A percentile compares a stretch with the other conserved stretches of the same genome.
Evolutionary conservation across 768 basidiomycete genomes (phyloP).

Genomic region (Brasilioporus rufonigricans): DNA sequence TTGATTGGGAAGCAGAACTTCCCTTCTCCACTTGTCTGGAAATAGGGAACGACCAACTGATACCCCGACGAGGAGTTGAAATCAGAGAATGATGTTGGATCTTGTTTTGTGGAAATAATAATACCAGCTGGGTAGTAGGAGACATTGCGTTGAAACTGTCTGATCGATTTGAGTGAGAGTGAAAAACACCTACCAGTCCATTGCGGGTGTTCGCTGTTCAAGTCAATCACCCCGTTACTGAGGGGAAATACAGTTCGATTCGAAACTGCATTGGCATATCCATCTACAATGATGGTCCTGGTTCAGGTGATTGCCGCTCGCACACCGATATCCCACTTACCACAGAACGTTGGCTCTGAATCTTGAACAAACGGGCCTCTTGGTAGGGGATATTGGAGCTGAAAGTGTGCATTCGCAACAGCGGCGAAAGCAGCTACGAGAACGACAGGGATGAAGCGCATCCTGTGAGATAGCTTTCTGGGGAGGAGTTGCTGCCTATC

Average conservation of each 20-base stretch:
- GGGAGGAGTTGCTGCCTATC: background rate
- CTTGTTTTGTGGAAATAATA: slow-evolving; percentile 49
- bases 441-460: slow-evolving; percentile 36
- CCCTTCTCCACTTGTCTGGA: slow-evolving; percentile 55
- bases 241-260: slow-evolving; percentile 73
- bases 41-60: slow-evolving; percentile 45
- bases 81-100: slow-evolving; percentile 62
- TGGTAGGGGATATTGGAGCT: slow-evolving; percentile 70
- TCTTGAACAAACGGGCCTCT: slow-evolving; percentile 67
- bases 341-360: slow-evolving; percentile 63
- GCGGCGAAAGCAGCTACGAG: slow-evolving; percentile 39
- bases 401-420: slow-evolving; percentile 70
- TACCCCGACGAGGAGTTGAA: slow-evolving; percentile 48
- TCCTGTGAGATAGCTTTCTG: slow-evolving; percentile 11
- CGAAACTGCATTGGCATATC: slow-evolving; percentile 48
- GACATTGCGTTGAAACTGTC: background rate
- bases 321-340: slow-evolving; percentile 35
- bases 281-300: slow-evolving; percentile 44
- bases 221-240: slow-evolving; percentile 52
- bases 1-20: slow-evolving; percentile 66
- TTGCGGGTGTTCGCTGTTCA: slow-evolving; percentile 62
- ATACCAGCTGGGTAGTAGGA: slow-evolving; percentile 43
- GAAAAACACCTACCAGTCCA: slow-evolving; percentile 48
- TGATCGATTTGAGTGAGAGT: background rate
- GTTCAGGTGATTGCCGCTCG: background rate